These are phyloP conservation scores for Penicillium ochrochloron DNA, from an alignment of 495 filamentous ascomycete genomes.

Conservation along the genomic window DNA sequence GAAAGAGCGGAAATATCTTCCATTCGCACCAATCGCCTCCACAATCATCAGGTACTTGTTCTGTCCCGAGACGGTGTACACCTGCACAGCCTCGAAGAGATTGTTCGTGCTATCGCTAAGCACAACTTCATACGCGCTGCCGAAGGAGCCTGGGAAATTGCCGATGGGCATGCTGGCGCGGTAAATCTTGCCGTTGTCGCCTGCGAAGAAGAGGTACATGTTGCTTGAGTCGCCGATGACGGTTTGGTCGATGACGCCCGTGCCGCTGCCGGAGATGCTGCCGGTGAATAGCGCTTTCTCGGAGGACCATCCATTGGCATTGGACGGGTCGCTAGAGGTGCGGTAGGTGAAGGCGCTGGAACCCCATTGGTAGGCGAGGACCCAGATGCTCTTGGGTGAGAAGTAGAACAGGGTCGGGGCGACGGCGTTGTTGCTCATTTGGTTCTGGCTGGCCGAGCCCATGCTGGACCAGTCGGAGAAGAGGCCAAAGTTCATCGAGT, in stretches of 20 bases:
- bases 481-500: constrained; percentile 61
- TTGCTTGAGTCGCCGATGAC: constrained; percentile 51
- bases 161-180: constrained; percentile 60
- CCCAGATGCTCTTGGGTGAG: constrained; percentile 60
- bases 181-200: constrained; percentile 69
- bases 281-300: constrained; percentile 59
- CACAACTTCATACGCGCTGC: constrained; percentile 49
- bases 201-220: constrained; percentile 70
- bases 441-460: constrained; percentile 56
- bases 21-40: constrained; percentile 59
- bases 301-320: constrained; percentile 59
- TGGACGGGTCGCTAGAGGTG: constrained; percentile 60
- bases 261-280: constrained; percentile 51
- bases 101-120: constrained; percentile 57
- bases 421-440: constrained; percentile 53
- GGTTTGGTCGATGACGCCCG: constrained; percentile 59
- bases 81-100: constrained; percentile 67
- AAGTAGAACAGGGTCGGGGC: constrained; percentile 68
- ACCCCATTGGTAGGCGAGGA: constrained; percentile 66
- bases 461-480: constrained; percentile 61
- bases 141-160: constrained; percentile 64
- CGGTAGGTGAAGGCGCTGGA: constrained; percentile 60
- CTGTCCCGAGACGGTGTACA: constrained; percentile 61
- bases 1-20: constrained; percentile 69
- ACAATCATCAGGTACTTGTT: constrained; percentile 65